These are phyloP conservation scores for Apiotrichum porosum DNA, from an alignment of 1,284 basidiomycete genomes.

Conservation along the genomic window DNA sequence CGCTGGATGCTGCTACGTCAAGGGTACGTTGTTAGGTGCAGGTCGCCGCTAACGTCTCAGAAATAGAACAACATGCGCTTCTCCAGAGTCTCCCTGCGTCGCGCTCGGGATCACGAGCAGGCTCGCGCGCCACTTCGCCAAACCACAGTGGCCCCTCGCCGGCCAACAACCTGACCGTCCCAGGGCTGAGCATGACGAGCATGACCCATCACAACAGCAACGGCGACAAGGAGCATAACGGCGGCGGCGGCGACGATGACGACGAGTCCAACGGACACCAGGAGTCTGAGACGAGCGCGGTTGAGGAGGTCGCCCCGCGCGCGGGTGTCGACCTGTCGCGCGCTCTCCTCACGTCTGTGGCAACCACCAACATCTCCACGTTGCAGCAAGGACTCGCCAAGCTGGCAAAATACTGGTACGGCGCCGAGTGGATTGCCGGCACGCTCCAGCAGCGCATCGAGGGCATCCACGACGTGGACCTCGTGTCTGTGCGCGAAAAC, in stretches of 20 bases:
- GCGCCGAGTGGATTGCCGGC: constrained; percentile 24
- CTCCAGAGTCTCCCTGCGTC: not conserved
- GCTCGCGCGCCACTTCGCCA: not conserved
- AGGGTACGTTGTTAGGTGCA: constrained; percentile 13
- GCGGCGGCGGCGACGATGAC: not conserved
- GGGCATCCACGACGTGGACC: constrained; percentile 27
- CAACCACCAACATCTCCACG: constrained; percentile 19
- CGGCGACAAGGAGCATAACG: not conserved
- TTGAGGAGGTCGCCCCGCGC: not conserved
- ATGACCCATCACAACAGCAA: not conserved
- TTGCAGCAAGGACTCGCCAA: constrained; percentile 23
- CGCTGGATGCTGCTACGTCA: constrained; percentile 31
- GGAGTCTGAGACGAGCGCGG: not conserved
- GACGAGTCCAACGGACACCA: not conserved
- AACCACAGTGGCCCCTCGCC: not conserved
- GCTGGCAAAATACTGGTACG: constrained; percentile 24
- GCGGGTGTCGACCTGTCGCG: constrained; percentile 14
- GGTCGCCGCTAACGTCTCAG: not conserved
- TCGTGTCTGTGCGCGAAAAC: constrained; percentile 23
- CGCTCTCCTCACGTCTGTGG: constrained; percentile 18
- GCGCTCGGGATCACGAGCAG: not conserved
- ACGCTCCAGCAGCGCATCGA: constrained; percentile 21
- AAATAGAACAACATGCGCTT: constrained; percentile 8
- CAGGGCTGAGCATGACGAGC: not conserved
- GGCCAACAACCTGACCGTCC: not conserved